phyloP scores from a whole-genome alignment of 495 filamentous ascomycete species.

The Recurvomyces mirabilis region DNA sequence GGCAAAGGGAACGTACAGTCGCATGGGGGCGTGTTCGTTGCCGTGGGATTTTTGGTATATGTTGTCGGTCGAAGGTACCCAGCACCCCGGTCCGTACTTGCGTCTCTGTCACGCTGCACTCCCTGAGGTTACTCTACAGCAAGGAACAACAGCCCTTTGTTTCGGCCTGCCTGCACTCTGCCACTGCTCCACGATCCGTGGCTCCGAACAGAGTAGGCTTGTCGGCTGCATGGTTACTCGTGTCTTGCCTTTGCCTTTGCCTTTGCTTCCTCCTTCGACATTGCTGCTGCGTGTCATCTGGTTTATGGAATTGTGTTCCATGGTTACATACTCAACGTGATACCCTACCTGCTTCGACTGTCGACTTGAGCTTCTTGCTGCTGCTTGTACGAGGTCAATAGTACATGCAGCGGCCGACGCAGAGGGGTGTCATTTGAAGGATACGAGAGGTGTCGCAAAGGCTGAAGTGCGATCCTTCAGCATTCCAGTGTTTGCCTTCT shows the following conservation, averaged over 20 bases:
- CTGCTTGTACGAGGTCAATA: background rate
- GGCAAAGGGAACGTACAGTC: no score
- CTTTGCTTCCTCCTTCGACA: no score
- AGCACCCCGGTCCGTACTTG: conserved; percentile 16
- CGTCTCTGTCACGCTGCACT: background rate
- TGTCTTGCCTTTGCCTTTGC: no score
- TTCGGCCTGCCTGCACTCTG: conserved; percentile 9
- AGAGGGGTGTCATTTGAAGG: no score
- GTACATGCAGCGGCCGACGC: conserved; percentile 2
- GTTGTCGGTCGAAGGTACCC: conserved; percentile 4
- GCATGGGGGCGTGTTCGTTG: no score
- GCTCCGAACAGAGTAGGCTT: conserved; percentile 13
- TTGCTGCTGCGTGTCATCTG: no score
- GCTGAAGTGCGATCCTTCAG: conserved; percentile 4
- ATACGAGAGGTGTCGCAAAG: conserved; percentile 1
- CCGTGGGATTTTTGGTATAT: no score
- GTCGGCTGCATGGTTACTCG: conserved; percentile 7
- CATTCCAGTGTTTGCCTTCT: conserved; percentile 7
- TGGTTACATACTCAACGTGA: conserved; percentile 5
- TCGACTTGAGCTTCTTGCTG: conserved; percentile 6
- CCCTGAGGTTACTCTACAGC: conserved; percentile 21
- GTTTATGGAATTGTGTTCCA: no score
- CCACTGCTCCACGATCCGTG: conserved; percentile 11
- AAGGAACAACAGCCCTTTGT: conserved; percentile 18
- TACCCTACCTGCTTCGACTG: conserved; percentile 3